Evolutionary conservation across 805 yeast species (phyloP), one percentile per base, ranked within the genome.

Genomic region (Saturnispora halmiae): DNA sequence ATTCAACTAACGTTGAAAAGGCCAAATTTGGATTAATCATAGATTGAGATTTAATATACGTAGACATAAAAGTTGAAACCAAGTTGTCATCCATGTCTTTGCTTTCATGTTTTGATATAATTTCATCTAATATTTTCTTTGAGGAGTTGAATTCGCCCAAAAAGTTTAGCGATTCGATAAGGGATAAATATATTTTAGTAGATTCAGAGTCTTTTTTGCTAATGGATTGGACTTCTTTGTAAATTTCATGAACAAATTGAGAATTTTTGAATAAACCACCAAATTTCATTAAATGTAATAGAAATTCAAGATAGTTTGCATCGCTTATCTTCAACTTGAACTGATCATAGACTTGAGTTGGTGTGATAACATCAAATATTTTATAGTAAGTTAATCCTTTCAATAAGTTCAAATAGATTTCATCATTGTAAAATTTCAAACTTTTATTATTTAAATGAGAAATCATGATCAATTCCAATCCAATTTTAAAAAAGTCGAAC

Each of bases 121-220:
- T 62, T 31, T 67, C 62, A 52, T 80, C 82, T 50, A 82, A 59
- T 42, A 79, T 68, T 43, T 69, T 64, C 1, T 80, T 67, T 3
- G 85, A 78, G 31, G 69, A 49, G 7, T 64, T 61, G 28, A 67
- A 47, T 46, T 77, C 72, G 31, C 69, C 72, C 33, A 73, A 71
- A 38, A 63, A 60, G 10, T 76, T 65, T 40, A 81, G 60, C 2
- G 79, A 66, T 26, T 75, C 67, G 27, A 80, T 64, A n/a, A n/a
- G n/a, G n/a, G n/a, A n/a, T 43, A 77, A 59, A 32, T 63, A 56
- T 1, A 75, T 59, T 51, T 79, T 79, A 25, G 79, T 67, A 26
- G 59, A 55, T 47, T 65, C 71, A 48, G 74, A 77, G 27, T 42
- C 19, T 3, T 34, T 11, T 10, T 31, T 36, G 14, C 16, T 8